Percentiles rank a stretch among this genome's conserved stretches.
phyloP scores from a whole-genome alignment of 495 filamentous ascomycete species.

The Lichenothelia convexa region DNA sequence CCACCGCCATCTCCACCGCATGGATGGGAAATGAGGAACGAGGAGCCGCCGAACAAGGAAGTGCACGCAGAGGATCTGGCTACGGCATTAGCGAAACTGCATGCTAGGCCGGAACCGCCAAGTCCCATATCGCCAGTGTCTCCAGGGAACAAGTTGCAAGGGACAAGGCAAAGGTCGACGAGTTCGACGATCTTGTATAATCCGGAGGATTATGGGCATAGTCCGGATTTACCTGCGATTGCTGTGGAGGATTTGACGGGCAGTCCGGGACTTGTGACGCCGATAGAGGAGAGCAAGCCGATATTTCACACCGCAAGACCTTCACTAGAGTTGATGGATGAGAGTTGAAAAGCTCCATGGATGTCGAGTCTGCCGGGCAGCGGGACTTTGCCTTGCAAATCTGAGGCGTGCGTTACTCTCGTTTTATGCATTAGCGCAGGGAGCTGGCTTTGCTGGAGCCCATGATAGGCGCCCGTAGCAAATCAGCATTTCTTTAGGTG shows the following conservation, averaged over 20 bases:
- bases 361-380: too few relatives aligned
- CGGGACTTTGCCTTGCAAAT: too few relatives aligned
- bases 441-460: too few relatives aligned
- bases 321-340: too few relatives aligned
- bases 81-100: constrained; percentile 52
- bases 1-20: constrained; percentile 82
- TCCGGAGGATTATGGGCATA: constrained; percentile 54
- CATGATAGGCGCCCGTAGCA: too few relatives aligned
- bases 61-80: constrained; percentile 85
- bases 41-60: constrained; percentile 85
- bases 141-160: constrained; percentile 18
- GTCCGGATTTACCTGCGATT: constrained; percentile 68
- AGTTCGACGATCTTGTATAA: constrained; percentile 59
- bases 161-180: constrained; percentile 31
- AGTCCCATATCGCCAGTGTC: constrained; percentile 18
- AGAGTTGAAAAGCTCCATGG: too few relatives aligned
- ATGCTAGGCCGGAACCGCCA: constrained; percentile 20
- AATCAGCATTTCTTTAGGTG: too few relatives aligned
- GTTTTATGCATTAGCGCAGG: too few relatives aligned
- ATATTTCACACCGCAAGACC: too few relatives aligned
- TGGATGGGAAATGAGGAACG: constrained; percentile 78
- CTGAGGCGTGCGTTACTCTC: too few relatives aligned
- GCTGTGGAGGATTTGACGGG: constrained; percentile 78
- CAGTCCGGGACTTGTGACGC: too few relatives aligned
- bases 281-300: too few relatives aligned